phyloP scores from a whole-genome alignment of 1,284 basidiomycete genomes.

The Ganoderma sp. region DNA sequence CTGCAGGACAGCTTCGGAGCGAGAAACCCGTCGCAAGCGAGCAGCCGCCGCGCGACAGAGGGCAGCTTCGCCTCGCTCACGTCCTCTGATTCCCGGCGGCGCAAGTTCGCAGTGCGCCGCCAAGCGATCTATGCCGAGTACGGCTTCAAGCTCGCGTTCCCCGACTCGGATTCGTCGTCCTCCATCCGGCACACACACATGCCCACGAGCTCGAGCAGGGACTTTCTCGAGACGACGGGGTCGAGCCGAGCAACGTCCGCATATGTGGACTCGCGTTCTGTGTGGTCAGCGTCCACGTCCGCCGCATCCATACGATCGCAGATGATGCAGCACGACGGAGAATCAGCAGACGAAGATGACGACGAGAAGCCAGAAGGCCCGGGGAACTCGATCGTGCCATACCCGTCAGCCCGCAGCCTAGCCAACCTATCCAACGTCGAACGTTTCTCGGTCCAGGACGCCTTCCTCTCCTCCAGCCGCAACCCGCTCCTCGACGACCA shows the following conservation, averaged over 20 bases:
- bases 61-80: slow-evolving; percentile 16
- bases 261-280: slow-evolving; percentile 16
- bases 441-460: slow-evolving; percentile 24
- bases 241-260: slow-evolving; percentile 18
- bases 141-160: slow-evolving; percentile 28
- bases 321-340: not conserved
- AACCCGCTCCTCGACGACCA: slow-evolving; percentile 12
- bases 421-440: slow-evolving; percentile 20
- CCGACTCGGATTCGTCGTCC: slow-evolving; percentile 24
- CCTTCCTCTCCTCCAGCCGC: slow-evolving; percentile 15
- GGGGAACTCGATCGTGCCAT: not conserved
- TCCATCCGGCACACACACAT: slow-evolving; percentile 14
- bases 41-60: slow-evolving; percentile 17
- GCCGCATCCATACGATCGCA: slow-evolving; percentile 12
- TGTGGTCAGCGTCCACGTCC: slow-evolving; percentile 22
- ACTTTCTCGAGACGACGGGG: slow-evolving; percentile 5
- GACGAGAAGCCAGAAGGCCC: not conserved
- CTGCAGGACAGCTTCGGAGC: not conserved
- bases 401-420: slow-evolving; percentile 7
- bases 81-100: slow-evolving; percentile 9
- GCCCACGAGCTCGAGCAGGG: slow-evolving; percentile 13
- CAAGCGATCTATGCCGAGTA: slow-evolving; percentile 32
- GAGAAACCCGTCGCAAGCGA: not conserved
- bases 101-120: slow-evolving; percentile 27
- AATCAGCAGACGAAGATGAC: not conserved